Conservation (phyloP, 2,329 filamentous ascomycete genomes). For the Colletotrichum musae region DNA sequence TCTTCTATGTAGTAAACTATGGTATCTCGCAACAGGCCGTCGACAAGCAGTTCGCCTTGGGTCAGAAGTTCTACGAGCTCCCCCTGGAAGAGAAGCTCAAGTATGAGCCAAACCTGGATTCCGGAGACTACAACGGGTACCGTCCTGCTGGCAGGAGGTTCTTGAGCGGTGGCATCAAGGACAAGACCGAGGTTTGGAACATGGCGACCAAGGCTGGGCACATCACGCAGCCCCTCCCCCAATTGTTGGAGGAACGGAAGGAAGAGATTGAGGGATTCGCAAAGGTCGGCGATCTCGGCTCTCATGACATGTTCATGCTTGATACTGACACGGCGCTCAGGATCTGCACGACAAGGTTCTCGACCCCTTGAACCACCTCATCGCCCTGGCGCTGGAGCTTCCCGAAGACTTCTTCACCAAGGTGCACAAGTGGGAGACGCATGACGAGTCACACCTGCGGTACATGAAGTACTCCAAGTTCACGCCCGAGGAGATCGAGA, state of each 20-base stretch:
- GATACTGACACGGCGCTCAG: not conserved
- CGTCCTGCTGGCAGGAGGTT: conserved; percentile 60
- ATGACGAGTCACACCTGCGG: conserved; percentile 72
- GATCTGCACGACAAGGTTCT: conserved; percentile 67
- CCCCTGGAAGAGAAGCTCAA: conserved; percentile 73
- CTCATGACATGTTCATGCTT: not conserved
- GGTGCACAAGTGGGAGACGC: conserved; percentile 69
- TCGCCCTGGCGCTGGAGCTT: conserved; percentile 73
- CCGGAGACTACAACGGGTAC: conserved; percentile 71
- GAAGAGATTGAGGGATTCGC: conserved; percentile 70
- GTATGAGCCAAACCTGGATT: conserved; percentile 61
- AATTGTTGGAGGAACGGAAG: conserved; percentile 63
- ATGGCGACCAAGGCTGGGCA: conserved; percentile 53
- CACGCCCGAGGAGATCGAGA: conserved; percentile 61
- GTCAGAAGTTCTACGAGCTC: conserved; percentile 66
- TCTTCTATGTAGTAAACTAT: conserved; percentile 76
- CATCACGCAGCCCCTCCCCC: conserved; percentile 53
- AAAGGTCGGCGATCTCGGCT: conserved; percentile 50
- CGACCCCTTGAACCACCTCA: conserved; percentile 69
- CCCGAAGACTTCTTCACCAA: conserved; percentile 70
- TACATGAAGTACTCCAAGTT: conserved; percentile 73
- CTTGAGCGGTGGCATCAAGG: conserved; percentile 54
- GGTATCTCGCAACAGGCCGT: conserved; percentile 71
- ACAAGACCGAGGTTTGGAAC: conserved; percentile 57
- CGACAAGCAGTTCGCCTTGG: conserved; percentile 72